Conservation (phyloP, 495 filamentous ascomycete genomes). For the Penicillium manginii region DNA sequence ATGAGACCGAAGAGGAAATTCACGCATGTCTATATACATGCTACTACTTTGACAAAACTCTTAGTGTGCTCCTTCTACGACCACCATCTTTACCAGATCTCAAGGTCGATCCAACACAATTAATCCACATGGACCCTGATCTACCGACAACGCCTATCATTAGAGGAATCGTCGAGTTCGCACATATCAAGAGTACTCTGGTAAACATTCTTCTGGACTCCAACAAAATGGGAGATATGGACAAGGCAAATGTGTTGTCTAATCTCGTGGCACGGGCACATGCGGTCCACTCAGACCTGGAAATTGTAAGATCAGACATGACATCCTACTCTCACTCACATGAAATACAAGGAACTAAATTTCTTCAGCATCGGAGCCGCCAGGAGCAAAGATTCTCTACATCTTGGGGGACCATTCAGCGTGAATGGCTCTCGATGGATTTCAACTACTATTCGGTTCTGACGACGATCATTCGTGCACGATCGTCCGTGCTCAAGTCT, state of each 20-base stretch:
- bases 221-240: conserved; percentile 20
- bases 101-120: conserved; percentile 23
- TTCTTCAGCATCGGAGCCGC: conserved; percentile 19
- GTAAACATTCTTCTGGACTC: conserved; percentile 25
- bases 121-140: conserved; percentile 30
- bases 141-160: conserved; percentile 30
- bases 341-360: not conserved
- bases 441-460: conserved; percentile 36
- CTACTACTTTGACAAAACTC: conserved; percentile 40
- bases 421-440: conserved; percentile 36
- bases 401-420: conserved; percentile 22
- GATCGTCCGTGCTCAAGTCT: conserved; percentile 29
- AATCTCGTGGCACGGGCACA: conserved; percentile 27
- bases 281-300: conserved; percentile 22
- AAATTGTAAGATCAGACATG: conserved; percentile 20
- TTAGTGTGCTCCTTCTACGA: conserved; percentile 42
- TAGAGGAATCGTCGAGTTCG: conserved; percentile 28
- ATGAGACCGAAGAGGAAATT: conserved; percentile 29
- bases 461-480: conserved; percentile 30
- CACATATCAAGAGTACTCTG: conserved; percentile 26
- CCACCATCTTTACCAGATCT: conserved; percentile 38
- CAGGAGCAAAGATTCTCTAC: conserved; percentile 23
- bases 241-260: conserved; percentile 29
- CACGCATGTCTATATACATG: conserved; percentile 33
- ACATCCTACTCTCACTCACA: not conserved